Conservation (phyloP, 2,329 filamentous ascomycete genomes). For the Simplicillium aogashimaense region DNA sequence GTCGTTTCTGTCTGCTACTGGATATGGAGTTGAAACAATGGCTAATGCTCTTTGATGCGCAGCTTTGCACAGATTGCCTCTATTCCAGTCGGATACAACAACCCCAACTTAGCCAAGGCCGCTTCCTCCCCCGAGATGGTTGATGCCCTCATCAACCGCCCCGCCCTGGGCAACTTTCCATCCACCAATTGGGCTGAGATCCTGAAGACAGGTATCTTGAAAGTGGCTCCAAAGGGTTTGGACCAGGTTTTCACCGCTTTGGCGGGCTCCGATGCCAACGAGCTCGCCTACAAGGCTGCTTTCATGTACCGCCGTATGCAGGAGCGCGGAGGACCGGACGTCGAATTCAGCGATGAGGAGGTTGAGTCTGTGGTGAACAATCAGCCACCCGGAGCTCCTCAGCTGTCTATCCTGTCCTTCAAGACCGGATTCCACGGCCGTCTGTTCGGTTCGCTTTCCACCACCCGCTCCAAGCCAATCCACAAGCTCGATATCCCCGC, state of each 20-base stretch:
- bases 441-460: slow-evolving; percentile 68
- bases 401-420: slow-evolving; percentile 72
- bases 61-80: slow-evolving; percentile 75
- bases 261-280: slow-evolving; percentile 74
- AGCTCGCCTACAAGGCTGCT: slow-evolving; percentile 77
- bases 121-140: slow-evolving; percentile 63
- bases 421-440: slow-evolving; percentile 71
- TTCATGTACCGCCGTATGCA: slow-evolving; percentile 73
- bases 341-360: slow-evolving; percentile 61
- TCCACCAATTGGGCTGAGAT: slow-evolving; percentile 65
- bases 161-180: slow-evolving; percentile 73
- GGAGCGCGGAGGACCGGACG: slow-evolving; percentile 55
- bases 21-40: slow-evolving; percentile 3
- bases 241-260: slow-evolving; percentile 75
- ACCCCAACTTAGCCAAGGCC: slow-evolving; percentile 54
- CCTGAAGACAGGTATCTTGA: slow-evolving; percentile 60
- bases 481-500: slow-evolving; percentile 85
- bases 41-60: not conserved
- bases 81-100: slow-evolving; percentile 78
- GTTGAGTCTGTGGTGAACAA: slow-evolving; percentile 61
- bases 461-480: slow-evolving; percentile 72
- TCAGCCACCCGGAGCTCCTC: slow-evolving; percentile 59
- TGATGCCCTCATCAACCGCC: slow-evolving; percentile 65
- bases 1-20: too few species aligned
- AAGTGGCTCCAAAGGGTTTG: slow-evolving; percentile 63